phyloP scores from a whole-genome alignment of 768 basidiomycete genomes.

The Boletus vinaceobasis region DNA sequence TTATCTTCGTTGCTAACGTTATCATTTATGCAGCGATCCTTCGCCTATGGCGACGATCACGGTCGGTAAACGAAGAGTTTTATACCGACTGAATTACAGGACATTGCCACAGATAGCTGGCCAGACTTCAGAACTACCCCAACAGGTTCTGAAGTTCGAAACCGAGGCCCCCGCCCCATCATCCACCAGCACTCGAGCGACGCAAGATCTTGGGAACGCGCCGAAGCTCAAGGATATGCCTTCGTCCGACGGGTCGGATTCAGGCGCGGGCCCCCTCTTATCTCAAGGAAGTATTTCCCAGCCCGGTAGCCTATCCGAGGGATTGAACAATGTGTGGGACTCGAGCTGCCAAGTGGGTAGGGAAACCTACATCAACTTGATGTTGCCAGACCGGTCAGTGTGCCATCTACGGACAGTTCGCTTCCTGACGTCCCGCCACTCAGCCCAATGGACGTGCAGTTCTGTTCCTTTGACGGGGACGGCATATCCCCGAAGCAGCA shows the following conservation, averaged over 20 bases:
- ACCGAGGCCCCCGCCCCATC: constrained; percentile 24
- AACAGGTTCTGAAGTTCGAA: constrained; percentile 39
- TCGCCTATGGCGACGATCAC: constrained; percentile 30
- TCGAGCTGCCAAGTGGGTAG: constrained; percentile 35
- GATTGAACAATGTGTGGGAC: not conserved
- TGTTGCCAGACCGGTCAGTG: constrained; percentile 56
- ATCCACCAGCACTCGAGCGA: not conserved
- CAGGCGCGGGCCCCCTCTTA: not conserved
- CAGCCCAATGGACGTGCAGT: constrained; percentile 58
- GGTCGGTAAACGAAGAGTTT: constrained; percentile 30
- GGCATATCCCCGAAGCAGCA: constrained; percentile 28
- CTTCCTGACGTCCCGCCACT: constrained; percentile 3
- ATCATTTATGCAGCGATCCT: constrained; percentile 36
- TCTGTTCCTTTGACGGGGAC: constrained; percentile 39
- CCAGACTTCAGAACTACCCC: constrained; percentile 6
- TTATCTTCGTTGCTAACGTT: not conserved
- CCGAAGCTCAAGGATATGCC: not conserved
- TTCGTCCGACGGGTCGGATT: not conserved
- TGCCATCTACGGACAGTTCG: not conserved
- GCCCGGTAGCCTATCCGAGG: not conserved
- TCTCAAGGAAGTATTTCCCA: not conserved
- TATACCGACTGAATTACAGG: constrained; percentile 51
- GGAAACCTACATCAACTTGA: constrained; percentile 42
- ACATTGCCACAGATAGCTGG: constrained; percentile 24
- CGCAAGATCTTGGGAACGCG: not conserved